These are phyloP conservation scores for Teratosphaeria pseudoeucalypti DNA, from an alignment of 2,329 filamentous ascomycete genomes.

Conservation along the genomic window DNA sequence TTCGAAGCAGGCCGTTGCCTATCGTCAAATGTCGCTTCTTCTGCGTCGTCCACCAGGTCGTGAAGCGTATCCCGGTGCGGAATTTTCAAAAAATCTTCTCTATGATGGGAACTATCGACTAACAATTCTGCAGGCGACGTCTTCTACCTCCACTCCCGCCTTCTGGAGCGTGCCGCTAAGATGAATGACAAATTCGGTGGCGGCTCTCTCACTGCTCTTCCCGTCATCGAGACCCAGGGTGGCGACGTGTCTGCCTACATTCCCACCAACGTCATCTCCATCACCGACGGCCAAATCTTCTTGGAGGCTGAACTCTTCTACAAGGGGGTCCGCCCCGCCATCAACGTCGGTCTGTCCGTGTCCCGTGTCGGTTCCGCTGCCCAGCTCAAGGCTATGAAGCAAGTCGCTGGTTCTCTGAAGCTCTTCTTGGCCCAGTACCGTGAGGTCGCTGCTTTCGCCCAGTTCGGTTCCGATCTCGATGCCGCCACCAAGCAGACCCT, in stretches of 20 bases:
- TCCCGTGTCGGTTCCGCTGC: constrained; percentile 99
- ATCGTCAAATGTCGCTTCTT: constrained; percentile 94
- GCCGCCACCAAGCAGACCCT: constrained; percentile 98
- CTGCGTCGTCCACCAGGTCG: constrained; percentile 95
- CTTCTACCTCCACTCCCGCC: constrained; percentile 98
- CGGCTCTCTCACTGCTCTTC: constrained; percentile 93
- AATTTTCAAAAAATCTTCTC: background rate
- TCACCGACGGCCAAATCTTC: constrained; percentile 99
- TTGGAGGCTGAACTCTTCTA: constrained; percentile 98
- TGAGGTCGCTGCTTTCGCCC: constrained; percentile 98
- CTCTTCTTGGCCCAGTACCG: constrained; percentile 99
- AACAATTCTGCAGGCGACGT: constrained; percentile 41
- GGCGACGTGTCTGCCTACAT: constrained; percentile 99
- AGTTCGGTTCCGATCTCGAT: constrained; percentile 99
- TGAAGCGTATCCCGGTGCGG: constrained; percentile 97
- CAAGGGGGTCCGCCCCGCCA: constrained; percentile 99
- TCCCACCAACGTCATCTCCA: constrained; percentile 99
- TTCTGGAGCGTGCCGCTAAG: constrained; percentile 98
- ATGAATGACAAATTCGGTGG: constrained; percentile 83
- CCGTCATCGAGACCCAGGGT: constrained; percentile 98
- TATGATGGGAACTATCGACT: constrained; percentile 4
- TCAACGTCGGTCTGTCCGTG: constrained; percentile 99
- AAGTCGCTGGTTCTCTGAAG: constrained; percentile 98
- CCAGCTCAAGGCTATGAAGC: constrained; percentile 99
- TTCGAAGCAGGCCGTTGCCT: constrained; percentile 70